phyloP scores from a whole-genome alignment of 2,329 filamentous ascomycete species.

The Aspergillus texensis region DNA sequence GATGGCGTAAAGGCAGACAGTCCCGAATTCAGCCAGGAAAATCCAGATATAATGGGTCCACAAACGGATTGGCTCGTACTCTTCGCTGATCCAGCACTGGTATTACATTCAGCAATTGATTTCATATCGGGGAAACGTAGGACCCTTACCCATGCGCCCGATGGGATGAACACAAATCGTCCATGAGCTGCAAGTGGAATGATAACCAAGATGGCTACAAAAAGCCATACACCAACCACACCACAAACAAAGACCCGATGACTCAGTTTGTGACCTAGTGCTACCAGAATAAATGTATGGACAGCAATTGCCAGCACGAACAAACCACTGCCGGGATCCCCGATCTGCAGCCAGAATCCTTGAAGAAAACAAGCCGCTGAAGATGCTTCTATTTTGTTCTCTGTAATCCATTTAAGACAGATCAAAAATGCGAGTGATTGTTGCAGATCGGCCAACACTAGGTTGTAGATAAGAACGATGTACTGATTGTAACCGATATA shows the following conservation, averaged over 20 bases:
- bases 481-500: slow-evolving; percentile 59
- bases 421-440: slow-evolving; percentile 55
- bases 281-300: slow-evolving; percentile 56
- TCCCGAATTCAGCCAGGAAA: slow-evolving; percentile 57
- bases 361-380: slow-evolving; percentile 53
- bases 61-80: slow-evolving; percentile 50
- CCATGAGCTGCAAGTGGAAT: slow-evolving; percentile 49
- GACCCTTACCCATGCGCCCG: slow-evolving; percentile 50
- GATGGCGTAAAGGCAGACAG: slow-evolving; percentile 52
- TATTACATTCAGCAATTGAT: slow-evolving; percentile 6
- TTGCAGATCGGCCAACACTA: slow-evolving; percentile 56
- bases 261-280: slow-evolving; percentile 50
- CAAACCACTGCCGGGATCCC: slow-evolving; percentile 55
- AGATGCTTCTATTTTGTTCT: slow-evolving; percentile 48
- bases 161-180: slow-evolving; percentile 49
- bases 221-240: slow-evolving; percentile 51
- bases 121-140: background rate
- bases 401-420: slow-evolving; percentile 50
- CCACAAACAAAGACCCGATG: slow-evolving; percentile 48
- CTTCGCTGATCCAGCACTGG: slow-evolving; percentile 41
- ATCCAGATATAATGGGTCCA: slow-evolving; percentile 60
- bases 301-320: slow-evolving; percentile 58
- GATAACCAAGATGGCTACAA: slow-evolving; percentile 50
- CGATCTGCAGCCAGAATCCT: slow-evolving; percentile 55
- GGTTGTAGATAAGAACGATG: slow-evolving; percentile 57